Percentiles rank a stretch among this genome's conserved stretches.
phyloP scores from a whole-genome alignment of 1,284 basidiomycete genomes.

The Pholiota adiposa region DNA sequence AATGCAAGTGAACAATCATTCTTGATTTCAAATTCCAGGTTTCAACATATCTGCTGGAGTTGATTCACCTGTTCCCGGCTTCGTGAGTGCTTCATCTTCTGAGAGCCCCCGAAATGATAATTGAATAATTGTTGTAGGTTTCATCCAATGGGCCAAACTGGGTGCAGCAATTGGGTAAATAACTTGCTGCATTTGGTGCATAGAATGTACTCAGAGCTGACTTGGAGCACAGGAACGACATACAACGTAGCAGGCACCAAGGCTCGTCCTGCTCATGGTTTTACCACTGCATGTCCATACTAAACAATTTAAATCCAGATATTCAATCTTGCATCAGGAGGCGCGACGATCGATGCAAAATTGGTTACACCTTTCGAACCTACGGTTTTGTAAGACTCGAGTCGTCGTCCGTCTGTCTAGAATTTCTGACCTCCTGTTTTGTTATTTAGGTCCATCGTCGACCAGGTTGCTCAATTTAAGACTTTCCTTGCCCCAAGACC shows the following conservation, averaged over 20 bases:
- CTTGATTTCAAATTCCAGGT: constrained; percentile 30
- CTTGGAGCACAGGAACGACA: constrained; percentile 33
- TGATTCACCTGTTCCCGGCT: constrained; percentile 55
- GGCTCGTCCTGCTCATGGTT: constrained; percentile 30
- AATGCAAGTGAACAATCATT: neutral
- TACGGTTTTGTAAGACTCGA: constrained; percentile 49
- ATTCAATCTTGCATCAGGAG: constrained; percentile 63
- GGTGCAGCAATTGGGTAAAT: constrained; percentile 57
- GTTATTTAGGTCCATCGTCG: constrained; percentile 55
- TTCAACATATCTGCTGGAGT: constrained; percentile 65
- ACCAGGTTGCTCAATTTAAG: constrained; percentile 64
- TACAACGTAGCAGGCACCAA: constrained; percentile 62
- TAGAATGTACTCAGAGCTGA: neutral
- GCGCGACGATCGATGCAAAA: constrained; percentile 65
- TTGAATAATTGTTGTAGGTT: constrained; percentile 34
- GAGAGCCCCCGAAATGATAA: neutral
- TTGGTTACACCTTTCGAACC: constrained; percentile 60
- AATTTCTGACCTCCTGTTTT: neutral
- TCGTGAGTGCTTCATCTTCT: constrained; percentile 40
- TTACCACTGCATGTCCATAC: neutral
- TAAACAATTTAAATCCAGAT: constrained; percentile 38
- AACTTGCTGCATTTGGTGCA: neutral
- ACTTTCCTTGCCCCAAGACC: constrained; percentile 55
- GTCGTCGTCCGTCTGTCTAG: neutral
- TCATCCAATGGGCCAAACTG: constrained; percentile 70